phyloP scores from a whole-genome alignment of 2,329 filamentous ascomycete genomes.

The Botrytis cinerea region DNA sequence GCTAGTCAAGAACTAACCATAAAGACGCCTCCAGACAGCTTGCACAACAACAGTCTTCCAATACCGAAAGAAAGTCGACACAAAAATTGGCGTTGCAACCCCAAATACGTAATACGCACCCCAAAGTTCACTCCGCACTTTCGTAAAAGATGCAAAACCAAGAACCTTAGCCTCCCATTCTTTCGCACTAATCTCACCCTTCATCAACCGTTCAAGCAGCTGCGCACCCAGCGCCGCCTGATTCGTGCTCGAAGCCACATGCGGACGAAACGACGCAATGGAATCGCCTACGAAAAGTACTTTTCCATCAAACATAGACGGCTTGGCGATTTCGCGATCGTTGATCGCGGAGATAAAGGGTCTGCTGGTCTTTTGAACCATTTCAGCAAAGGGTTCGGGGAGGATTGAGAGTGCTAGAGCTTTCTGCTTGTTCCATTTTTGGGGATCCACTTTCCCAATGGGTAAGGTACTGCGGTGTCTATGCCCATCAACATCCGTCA shows the following conservation, averaged over 20 bases:
- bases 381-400: slow-evolving; percentile 15
- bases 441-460: neutral
- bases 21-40: neutral
- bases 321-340: slow-evolving; percentile 9
- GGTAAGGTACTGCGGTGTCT: neutral
- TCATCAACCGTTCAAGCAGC: slow-evolving; percentile 17
- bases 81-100: neutral
- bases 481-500: slow-evolving; percentile 9
- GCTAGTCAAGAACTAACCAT: neutral
- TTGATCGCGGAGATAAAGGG: slow-evolving; percentile 24
- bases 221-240: slow-evolving; percentile 24
- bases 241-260: slow-evolving; percentile 23
- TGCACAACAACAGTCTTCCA: neutral
- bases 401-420: neutral
- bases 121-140: neutral
- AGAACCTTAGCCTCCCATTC: slow-evolving; percentile 11
- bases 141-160: neutral
- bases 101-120: slow-evolving; percentile 22
- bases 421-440: slow-evolving; percentile 6
- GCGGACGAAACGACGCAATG: slow-evolving; percentile 19
- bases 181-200: neutral
- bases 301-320: slow-evolving; percentile 22
- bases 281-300: slow-evolving; percentile 27
- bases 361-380: slow-evolving; percentile 23
- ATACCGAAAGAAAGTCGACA: neutral